Conservation (phyloP, 805 yeast genomes). For the Lachancea waltii region DNA sequence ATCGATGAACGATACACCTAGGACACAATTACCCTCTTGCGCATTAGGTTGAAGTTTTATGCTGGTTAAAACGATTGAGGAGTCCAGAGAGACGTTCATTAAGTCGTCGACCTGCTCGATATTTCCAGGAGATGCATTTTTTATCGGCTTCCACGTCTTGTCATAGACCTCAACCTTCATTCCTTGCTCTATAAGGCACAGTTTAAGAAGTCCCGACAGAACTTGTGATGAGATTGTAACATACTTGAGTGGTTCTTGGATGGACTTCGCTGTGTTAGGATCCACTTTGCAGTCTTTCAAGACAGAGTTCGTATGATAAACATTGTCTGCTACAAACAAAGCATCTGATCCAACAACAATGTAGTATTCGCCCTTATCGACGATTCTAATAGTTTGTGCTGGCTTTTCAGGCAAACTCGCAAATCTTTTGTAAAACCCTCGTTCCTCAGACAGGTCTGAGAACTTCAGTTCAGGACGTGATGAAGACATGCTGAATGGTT, state of each 20-base stretch:
- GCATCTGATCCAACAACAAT: constrained; percentile 75
- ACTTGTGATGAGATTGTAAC: constrained; percentile 77
- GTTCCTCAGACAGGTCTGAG: constrained; percentile 45
- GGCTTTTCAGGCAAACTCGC: constrained; percentile 44
- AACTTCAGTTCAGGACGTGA: constrained; percentile 53
- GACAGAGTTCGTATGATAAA: constrained; percentile 80
- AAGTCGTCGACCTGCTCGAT: constrained; percentile 70
- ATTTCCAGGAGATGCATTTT: constrained; percentile 86
- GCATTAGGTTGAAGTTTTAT: constrained; percentile 32
- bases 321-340: constrained; percentile 67
- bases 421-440: constrained; percentile 44
- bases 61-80: constrained; percentile 48
- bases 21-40: constrained; percentile 35
- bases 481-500: constrained; percentile 23
- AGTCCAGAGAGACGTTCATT: constrained; percentile 41
- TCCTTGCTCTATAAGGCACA: constrained; percentile 63
- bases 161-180: constrained; percentile 77
- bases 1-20: constrained; percentile 80
- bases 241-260: constrained; percentile 36
- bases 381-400: constrained; percentile 54
- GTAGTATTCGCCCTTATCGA: constrained; percentile 78
- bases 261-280: constrained; percentile 34
- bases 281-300: constrained; percentile 45
- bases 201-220: constrained; percentile 55
- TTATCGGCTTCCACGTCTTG: constrained; percentile 50